Base-by-base conservation (phyloP, 73 alveolate genomes). In the Blepharisma japonicum region DNA sequence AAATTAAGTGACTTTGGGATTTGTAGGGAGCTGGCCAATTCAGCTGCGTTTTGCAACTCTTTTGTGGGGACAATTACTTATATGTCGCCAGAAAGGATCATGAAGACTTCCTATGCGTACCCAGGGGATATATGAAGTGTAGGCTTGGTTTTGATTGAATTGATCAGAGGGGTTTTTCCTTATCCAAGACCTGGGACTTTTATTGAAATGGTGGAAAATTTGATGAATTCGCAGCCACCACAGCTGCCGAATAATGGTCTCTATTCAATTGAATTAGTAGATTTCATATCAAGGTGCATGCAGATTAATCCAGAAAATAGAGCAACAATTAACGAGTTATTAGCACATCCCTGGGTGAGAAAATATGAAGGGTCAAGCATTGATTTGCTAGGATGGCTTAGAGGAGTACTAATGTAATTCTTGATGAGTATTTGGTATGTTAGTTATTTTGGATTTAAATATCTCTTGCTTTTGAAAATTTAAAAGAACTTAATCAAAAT, bases 301-400 rank as follows among this genome's bases (percentile, higher is more conserved):
- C 71, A 77, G 11, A 92, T 82, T 71, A 91, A 89, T 71, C 92
- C 91, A 39, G 67, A 83, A 18, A 76, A 83, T 38, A 79, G 98
- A 23, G 84, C 94, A 8, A 83, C 87, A 78, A 95, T 94, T 21
- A 86, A 81, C 68, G 94, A 90, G 79, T 68, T 92, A 55, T 55
- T 92, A 2, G 81, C 79, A 51, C 96, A 89, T 82, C 92, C 94
- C 6, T 92, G 96, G 96, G 68, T 92, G 27, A 20, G 25, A 23
- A 71, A 56, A 42, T n/a, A 70, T 70, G 76, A 61, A 61, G 46
- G 46, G 11, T 14, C 18, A 8, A 18, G 18, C 38, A 39, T 25
- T 39, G 47, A 61, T 25, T 20, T 61, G 50, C 14, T 61, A n/a
- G 74, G 47, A 11, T 61, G 74, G 74, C 42, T 32, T 32, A 32